These are phyloP conservation scores for Pseudogymnoascus sp. DNA, from an alignment of 2,329 filamentous ascomycete species.

Conservation along the genomic window DNA sequence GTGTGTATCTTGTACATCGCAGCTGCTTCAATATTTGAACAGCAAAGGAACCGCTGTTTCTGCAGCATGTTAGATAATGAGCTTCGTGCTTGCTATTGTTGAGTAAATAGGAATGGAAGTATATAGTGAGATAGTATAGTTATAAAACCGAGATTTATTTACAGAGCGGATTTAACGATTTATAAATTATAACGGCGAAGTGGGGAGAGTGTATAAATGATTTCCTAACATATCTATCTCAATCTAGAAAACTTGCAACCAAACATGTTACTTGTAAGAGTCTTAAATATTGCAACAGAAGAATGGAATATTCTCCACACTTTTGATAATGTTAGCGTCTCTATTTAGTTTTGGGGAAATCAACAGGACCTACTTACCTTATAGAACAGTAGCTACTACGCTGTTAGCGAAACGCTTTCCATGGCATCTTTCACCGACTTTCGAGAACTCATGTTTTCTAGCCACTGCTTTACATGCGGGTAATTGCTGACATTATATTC, in stretches of 20 bases:
- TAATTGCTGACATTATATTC: neutral
- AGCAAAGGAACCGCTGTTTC: neutral
- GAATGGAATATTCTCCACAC: neutral
- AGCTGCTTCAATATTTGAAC: neutral
- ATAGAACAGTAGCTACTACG: neutral
- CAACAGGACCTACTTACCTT: neutral
- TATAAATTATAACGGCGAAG: neutral
- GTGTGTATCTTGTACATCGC: slow-evolving; percentile 19
- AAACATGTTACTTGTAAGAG: neutral
- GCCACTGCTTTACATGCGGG: neutral
- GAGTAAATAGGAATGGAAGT: neutral
- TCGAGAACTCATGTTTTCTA: neutral
- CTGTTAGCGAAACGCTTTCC: neutral
- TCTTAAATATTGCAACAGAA: neutral
- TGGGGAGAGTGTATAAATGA: neutral
- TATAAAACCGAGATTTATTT: neutral
- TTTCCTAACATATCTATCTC: neutral
- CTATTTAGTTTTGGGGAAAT: neutral
- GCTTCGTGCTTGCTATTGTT: neutral
- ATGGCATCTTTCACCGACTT: neutral
- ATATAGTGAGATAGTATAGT: neutral
- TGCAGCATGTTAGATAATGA: neutral
- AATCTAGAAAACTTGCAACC: neutral
- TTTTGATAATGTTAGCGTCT: neutral
- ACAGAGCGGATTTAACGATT: neutral